Percentiles rank a stretch among this genome's conserved stretches.
Evolutionary conservation across 208 protist genomes (phyloP).

Genomic region (Acanthamoeba lenticulata): DNA sequence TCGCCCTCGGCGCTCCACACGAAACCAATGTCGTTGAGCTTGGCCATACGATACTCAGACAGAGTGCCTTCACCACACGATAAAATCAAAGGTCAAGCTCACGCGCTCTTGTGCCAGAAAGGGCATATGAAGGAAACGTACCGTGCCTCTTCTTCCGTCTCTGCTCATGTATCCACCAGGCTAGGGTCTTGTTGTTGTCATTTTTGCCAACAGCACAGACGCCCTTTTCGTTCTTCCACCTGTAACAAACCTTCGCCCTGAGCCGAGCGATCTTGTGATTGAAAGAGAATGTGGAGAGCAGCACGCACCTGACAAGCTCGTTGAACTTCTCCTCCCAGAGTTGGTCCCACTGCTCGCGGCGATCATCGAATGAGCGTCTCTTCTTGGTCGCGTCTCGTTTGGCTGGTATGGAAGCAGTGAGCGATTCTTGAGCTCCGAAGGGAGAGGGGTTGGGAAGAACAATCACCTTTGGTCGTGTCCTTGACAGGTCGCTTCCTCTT

Average conservation of each 20-base stretch:
- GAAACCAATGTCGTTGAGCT: constrained; percentile 51
- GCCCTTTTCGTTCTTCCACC: constrained; percentile 15
- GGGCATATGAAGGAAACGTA: not conserved
- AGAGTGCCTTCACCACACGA: not conserved
- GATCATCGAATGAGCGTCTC: constrained; percentile 5
- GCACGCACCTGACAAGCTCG: constrained; percentile 14
- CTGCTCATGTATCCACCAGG: constrained; percentile 55
- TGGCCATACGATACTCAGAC: not conserved
- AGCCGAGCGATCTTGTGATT: too few relatives aligned
- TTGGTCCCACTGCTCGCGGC: constrained; percentile 44
- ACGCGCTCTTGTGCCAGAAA: not conserved
- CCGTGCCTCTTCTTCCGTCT: constrained; percentile 37
- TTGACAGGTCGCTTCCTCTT: not conserved
- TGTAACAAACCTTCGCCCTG: too few relatives aligned
- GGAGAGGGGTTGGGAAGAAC: not conserved
- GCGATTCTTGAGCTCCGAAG: not conserved
- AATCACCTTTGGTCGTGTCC: not conserved
- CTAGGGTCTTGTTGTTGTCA: constrained; percentile 42
- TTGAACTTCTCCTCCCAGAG: constrained; percentile 58
- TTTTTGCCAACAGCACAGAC: not conserved
- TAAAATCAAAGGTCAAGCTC: not conserved
- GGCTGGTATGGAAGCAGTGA: not conserved
- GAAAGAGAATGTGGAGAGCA: not conserved
- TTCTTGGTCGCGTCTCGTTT: constrained; percentile 2
- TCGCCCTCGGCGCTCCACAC: constrained; percentile 11